Percentiles rank a stretch among this genome's conserved stretches.
Conservation (phyloP, 2,329 filamentous ascomycete genomes). For the Aspergillus fructus region DNA sequence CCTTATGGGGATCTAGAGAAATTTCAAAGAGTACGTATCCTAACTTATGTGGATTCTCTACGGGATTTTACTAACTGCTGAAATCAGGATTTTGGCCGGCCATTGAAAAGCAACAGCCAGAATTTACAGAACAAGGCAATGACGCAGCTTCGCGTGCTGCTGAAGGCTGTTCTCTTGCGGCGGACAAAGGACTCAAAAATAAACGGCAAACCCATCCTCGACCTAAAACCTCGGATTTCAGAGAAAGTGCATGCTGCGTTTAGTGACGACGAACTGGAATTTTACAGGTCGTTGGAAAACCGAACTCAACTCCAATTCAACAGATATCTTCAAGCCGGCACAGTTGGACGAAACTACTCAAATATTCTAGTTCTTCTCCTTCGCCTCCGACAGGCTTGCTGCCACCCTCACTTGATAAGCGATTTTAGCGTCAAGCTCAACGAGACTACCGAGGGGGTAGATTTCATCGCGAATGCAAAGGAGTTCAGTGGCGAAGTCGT, state of each 20-base stretch:
- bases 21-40: slow-evolving; percentile 57
- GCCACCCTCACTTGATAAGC: slow-evolving; percentile 70
- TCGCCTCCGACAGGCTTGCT: slow-evolving; percentile 77
- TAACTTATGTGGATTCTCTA: neutral
- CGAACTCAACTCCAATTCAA: slow-evolving; percentile 71
- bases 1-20: slow-evolving; percentile 67
- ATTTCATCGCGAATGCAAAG: slow-evolving; percentile 64
- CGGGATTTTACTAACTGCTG: neutral
- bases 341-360: slow-evolving; percentile 71
- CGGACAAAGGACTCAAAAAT: slow-evolving; percentile 77
- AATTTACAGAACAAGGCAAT: slow-evolving; percentile 55
- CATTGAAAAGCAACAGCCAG: slow-evolving; percentile 47
- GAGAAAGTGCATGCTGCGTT: slow-evolving; percentile 65
- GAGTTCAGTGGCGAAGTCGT: slow-evolving; percentile 61
- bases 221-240: slow-evolving; percentile 65
- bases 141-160: slow-evolving; percentile 68
- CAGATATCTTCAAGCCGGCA: slow-evolving; percentile 68
- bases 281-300: slow-evolving; percentile 67
- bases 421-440: slow-evolving; percentile 59
- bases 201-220: slow-evolving; percentile 74
- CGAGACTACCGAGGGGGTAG: slow-evolving; percentile 50
- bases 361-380: slow-evolving; percentile 77
- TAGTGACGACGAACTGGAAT: slow-evolving; percentile 61
- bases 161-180: slow-evolving; percentile 78
- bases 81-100: slow-evolving; percentile 51